Conservation (phyloP, 176 grass and related monocot species). For the Aegilops longissima region DNA sequence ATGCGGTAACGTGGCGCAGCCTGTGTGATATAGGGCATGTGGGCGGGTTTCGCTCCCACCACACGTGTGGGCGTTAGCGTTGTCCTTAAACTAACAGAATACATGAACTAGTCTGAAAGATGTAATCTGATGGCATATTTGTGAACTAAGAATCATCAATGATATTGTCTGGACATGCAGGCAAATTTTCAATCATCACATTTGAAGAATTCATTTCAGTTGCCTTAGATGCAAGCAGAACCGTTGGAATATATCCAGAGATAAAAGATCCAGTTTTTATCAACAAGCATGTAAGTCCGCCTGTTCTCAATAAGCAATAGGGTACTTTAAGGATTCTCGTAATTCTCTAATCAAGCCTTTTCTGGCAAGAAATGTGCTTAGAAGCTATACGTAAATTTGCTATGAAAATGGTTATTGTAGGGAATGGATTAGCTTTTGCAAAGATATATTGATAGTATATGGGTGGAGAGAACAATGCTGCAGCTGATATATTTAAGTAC, state of each 20-base stretch:
- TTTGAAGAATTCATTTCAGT: constrained; percentile 97
- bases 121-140: not conserved
- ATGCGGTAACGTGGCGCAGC: too few species aligned
- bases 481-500: constrained; percentile 6
- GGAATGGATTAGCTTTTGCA: not conserved
- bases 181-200: constrained; percentile 79
- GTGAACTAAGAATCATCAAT: constrained; percentile 16
- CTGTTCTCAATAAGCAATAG: not conserved
- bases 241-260: constrained; percentile 92
- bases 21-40: too few species aligned
- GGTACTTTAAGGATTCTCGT: not conserved
- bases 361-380: not conserved
- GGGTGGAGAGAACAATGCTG: not conserved
- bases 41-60: too few species aligned
- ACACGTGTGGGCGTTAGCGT: too few species aligned
- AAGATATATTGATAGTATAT: not conserved
- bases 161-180: constrained; percentile 33
- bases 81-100: not conserved
- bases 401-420: not conserved
- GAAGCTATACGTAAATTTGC: not conserved
- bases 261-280: constrained; percentile 97
- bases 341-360: constrained; percentile 15
- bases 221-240: constrained; percentile 77
- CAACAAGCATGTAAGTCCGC: constrained; percentile 81
- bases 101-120: not conserved